phyloP scores from a whole-genome alignment of 495 filamentous ascomycete genomes.

The Penicillium parvum region DNA sequence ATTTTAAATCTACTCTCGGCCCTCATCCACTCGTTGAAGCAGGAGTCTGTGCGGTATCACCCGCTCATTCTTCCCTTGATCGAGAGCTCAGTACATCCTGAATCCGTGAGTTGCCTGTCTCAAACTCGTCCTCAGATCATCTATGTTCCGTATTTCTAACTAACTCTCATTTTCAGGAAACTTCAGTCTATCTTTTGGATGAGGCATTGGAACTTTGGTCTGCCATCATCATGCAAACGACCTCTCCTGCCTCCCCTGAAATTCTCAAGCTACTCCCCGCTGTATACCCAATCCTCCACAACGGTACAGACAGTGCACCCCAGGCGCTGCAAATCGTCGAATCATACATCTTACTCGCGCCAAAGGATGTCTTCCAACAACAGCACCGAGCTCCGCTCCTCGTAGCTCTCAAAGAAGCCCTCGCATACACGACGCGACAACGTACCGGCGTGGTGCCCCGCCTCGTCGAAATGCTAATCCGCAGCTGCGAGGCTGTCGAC shows the following conservation, averaged over 20 bases:
- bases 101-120: slow-evolving; percentile 49
- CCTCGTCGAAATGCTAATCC: slow-evolving; percentile 67
- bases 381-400: slow-evolving; percentile 55
- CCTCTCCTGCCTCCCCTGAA: slow-evolving; percentile 57
- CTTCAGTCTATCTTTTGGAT: slow-evolving; percentile 80
- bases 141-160: not conserved
- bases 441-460: slow-evolving; percentile 61
- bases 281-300: slow-evolving; percentile 66
- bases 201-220: slow-evolving; percentile 89
- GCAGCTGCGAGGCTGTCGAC: slow-evolving; percentile 63
- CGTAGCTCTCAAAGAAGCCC: slow-evolving; percentile 51
- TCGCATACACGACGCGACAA: slow-evolving; percentile 53
- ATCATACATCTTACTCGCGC: slow-evolving; percentile 75
- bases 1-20: slow-evolving; percentile 79
- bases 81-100: slow-evolving; percentile 67
- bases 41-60: slow-evolving; percentile 68
- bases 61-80: slow-evolving; percentile 73
- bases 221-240: slow-evolving; percentile 67
- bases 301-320: slow-evolving; percentile 64
- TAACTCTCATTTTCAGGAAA: slow-evolving; percentile 42
- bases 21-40: slow-evolving; percentile 73
- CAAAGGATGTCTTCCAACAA: slow-evolving; percentile 66
- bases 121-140: not conserved
- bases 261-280: slow-evolving; percentile 63
- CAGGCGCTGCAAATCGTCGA: slow-evolving; percentile 69